Evolutionary conservation across 1,284 basidiomycete genomes (phyloP).

Genomic region (Cryptococcus wingfieldii): DNA sequence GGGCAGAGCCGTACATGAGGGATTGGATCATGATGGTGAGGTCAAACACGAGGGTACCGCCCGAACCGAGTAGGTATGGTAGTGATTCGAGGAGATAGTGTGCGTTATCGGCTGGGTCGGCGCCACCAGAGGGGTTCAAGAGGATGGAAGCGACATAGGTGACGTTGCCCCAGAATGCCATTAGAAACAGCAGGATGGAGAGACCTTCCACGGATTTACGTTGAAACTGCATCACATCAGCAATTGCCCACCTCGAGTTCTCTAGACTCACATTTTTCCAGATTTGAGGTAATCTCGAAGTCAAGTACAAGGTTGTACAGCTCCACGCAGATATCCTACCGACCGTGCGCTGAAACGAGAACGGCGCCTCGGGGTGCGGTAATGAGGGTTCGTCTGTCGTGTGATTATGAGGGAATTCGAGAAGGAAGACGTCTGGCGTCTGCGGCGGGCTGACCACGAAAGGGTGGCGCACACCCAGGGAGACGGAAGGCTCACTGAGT

Average conservation of each 20-base stretch:
- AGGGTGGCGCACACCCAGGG: no score
- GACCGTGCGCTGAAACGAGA: slow-evolving; percentile 56
- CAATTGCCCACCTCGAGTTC: neutral
- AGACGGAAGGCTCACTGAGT: no score
- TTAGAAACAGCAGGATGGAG: slow-evolving; percentile 86
- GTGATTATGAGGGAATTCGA: neutral
- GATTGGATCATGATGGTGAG: slow-evolving; percentile 72
- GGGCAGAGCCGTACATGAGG: slow-evolving; percentile 53
- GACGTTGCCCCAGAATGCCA: slow-evolving; percentile 83
- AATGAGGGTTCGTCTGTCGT: neutral
- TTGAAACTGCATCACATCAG: slow-evolving; percentile 58
- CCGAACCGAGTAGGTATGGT: slow-evolving; percentile 74
- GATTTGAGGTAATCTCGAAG: slow-evolving; percentile 86
- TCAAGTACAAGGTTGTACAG: slow-evolving; percentile 85
- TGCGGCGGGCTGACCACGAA: no score
- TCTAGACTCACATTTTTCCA: slow-evolving; percentile 82
- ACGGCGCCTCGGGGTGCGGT: slow-evolving; percentile 18
- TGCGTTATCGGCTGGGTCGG: slow-evolving; percentile 24
- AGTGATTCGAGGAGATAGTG: slow-evolving; percentile 46
- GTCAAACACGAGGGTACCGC: slow-evolving; percentile 84
- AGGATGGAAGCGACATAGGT: slow-evolving; percentile 86
- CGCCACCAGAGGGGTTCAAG: slow-evolving; percentile 36
- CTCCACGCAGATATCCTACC: slow-evolving; percentile 88
- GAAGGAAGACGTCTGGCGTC: neutral
- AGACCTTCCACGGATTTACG: slow-evolving; percentile 91